Conservation (phyloP, 768 basidiomycete genomes). For the Ramaria sp. region DNA sequence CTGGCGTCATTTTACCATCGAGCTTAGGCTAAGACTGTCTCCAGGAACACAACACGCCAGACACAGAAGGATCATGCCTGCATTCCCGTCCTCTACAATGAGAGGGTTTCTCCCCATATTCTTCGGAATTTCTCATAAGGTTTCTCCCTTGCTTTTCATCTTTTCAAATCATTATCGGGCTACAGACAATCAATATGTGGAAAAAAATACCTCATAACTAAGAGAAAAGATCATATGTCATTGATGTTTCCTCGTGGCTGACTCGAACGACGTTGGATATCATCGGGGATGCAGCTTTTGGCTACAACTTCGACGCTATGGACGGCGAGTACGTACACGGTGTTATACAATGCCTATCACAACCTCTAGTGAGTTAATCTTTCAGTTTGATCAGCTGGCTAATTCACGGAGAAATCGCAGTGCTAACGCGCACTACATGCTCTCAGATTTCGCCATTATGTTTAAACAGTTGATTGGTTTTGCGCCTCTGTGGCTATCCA, state of each 20-base stretch:
- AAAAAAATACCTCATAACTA: slow-evolving; percentile 29
- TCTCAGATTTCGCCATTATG: slow-evolving; percentile 35
- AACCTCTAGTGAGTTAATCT: slow-evolving; percentile 22
- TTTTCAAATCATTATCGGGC: neutral
- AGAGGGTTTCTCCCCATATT: slow-evolving; percentile 25
- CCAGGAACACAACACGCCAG: slow-evolving; percentile 20
- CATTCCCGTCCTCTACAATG: slow-evolving; percentile 27
- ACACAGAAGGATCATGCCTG: slow-evolving; percentile 26
- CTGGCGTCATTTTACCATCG: too few relatives aligned
- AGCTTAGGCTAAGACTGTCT: slow-evolving; percentile 11
- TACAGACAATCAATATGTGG: slow-evolving; percentile 40
- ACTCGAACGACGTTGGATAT: slow-evolving; percentile 27
- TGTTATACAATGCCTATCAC: slow-evolving; percentile 44
- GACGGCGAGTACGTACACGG: slow-evolving; percentile 36
- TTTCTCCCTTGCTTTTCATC: slow-evolving; percentile 5
- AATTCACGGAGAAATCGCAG: neutral
- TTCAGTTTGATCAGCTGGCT: slow-evolving; percentile 24
- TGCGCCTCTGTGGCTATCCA: slow-evolving; percentile 33
- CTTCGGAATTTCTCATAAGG: slow-evolving; percentile 14
- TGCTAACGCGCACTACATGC: slow-evolving; percentile 34
- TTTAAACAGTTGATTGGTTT: slow-evolving; percentile 30
- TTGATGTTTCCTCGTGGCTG: slow-evolving; percentile 40
- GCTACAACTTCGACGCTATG: slow-evolving; percentile 47
- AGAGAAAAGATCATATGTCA: slow-evolving; percentile 28
- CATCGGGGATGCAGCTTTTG: slow-evolving; percentile 26